A percentile compares a stretch with the other conserved stretches of the same genome.
These are phyloP conservation scores for Podaxis carcinomalis DNA, from an alignment of 768 basidiomycete species.

Conservation along the genomic window DNA sequence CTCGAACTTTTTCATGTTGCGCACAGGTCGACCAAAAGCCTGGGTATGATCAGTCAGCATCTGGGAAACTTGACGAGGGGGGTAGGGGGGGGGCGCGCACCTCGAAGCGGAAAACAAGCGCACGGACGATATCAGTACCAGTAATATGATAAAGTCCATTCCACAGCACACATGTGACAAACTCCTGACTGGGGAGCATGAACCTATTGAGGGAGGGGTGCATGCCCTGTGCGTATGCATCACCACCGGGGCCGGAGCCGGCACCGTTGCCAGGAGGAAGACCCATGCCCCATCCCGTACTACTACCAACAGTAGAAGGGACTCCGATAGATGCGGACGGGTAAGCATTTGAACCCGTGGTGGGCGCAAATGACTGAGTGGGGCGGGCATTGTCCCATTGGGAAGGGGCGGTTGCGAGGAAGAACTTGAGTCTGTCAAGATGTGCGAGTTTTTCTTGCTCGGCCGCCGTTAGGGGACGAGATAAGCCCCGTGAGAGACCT, in stretches of 20 bases:
- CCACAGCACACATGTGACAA: constrained; percentile 91
- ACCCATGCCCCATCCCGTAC: constrained; percentile 12
- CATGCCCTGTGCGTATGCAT: constrained; percentile 34
- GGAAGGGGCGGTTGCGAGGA: constrained; percentile 80
- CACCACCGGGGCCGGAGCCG: constrained; percentile 16
- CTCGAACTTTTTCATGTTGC: constrained; percentile 95
- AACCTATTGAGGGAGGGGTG: constrained; percentile 86
- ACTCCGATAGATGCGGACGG: constrained; percentile 3
- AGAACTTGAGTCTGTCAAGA: constrained; percentile 82
- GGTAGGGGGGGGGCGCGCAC: no score
- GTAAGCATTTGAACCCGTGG: constrained; percentile 12
- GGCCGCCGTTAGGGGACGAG: constrained; percentile 53
- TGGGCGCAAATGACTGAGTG: constrained; percentile 17
- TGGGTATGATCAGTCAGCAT: constrained; percentile 17
- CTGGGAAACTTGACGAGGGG: constrained; percentile 8
- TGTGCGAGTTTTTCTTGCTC: constrained; percentile 72
- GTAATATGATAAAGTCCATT: constrained; percentile 90
- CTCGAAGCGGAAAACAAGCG: constrained; percentile 91
- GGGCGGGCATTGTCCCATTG: constrained; percentile 52
- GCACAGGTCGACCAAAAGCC: constrained; percentile 86
- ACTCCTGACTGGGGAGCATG: constrained; percentile 81
- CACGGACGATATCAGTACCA: constrained; percentile 94
- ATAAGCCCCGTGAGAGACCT: constrained; percentile 38
- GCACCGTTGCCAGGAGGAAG: constrained; percentile 14
- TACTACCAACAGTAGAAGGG: constrained; percentile 4